phyloP scores from a whole-genome alignment of 2,329 filamentous ascomycete genomes.

The Fusarium anguioides region DNA sequence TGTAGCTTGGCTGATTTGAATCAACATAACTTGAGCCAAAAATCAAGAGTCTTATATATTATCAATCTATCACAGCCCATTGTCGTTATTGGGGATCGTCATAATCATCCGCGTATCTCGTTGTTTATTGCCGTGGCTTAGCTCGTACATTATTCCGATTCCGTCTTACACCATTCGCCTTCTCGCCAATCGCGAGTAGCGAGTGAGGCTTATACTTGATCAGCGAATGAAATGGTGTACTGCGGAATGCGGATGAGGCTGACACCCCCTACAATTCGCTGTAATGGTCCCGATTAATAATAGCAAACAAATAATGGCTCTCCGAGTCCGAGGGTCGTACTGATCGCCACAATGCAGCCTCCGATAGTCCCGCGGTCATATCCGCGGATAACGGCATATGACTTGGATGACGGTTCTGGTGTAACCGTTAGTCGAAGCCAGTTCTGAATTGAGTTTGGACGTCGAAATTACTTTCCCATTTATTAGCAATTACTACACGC shows the following conservation, averaged over 20 bases:
- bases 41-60: conserved; percentile 4
- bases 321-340: background rate
- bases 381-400: too few species aligned
- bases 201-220: conserved; percentile 6
- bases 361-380: too few species aligned
- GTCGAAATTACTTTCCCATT: too few species aligned
- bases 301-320: background rate
- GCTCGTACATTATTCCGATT: conserved; percentile 8
- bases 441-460: too few species aligned
- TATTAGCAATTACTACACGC: too few species aligned
- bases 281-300: too few species aligned
- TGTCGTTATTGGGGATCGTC: background rate
- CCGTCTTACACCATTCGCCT: background rate
- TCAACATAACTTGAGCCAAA: background rate
- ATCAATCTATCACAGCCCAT: background rate
- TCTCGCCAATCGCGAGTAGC: conserved; percentile 1
- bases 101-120: background rate
- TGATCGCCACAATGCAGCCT: too few species aligned
- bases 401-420: too few species aligned
- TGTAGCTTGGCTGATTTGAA: background rate
- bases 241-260: conserved; percentile 10
- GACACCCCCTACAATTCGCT: background rate
- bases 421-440: too few species aligned
- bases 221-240: conserved; percentile 5
- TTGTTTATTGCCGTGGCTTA: conserved; percentile 15